A percentile compares a stretch with the other conserved stretches of the same genome.
These are phyloP conservation scores for Stereum hirsutum DNA, from an alignment of 1,284 basidiomycete genomes.

Conservation along the genomic window DNA sequence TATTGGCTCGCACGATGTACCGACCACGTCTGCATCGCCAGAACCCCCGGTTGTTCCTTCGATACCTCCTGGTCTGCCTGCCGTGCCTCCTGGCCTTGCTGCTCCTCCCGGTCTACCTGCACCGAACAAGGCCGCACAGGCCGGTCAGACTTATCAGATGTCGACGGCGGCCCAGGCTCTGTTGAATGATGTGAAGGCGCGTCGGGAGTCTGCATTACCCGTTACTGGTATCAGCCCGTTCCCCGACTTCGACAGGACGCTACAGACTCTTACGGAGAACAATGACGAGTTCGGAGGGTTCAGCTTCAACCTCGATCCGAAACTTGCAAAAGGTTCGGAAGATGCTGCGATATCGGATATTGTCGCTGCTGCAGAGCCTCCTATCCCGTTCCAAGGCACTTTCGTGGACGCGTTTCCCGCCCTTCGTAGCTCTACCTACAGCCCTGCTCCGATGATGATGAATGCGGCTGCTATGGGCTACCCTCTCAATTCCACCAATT, in stretches of 20 bases:
- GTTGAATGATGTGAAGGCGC: conserved; percentile 73
- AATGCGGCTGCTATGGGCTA: conserved; percentile 45
- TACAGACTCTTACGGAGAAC: conserved; percentile 56
- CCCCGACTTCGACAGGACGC: conserved; percentile 80
- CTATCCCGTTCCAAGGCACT: conserved; percentile 44
- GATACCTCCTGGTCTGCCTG: conserved; percentile 30
- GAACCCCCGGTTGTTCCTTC: conserved; percentile 20
- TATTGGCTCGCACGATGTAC: conserved; percentile 18
- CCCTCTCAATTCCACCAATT: conserved; percentile 32
- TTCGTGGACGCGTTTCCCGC: conserved; percentile 62
- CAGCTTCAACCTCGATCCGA: conserved; percentile 76
- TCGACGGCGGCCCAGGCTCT: conserved; percentile 78
- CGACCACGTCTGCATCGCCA: conserved; percentile 15
- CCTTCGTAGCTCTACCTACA: conserved; percentile 28
- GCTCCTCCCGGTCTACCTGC: conserved; percentile 60
- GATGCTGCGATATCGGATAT: conserved; percentile 35
- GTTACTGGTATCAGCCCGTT: conserved; percentile 61
- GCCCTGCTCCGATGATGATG: conserved; percentile 26
- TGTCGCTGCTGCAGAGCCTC: conserved; percentile 39
- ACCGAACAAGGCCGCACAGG: conserved; percentile 38
- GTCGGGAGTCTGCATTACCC: conserved; percentile 52
- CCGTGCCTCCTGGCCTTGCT: conserved; percentile 45
- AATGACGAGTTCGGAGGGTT: conserved; percentile 55
- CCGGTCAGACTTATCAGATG: conserved; percentile 71
- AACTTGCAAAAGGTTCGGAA: conserved; percentile 43